A percentile compares a stretch with the other conserved stretches of the same genome.
These are phyloP conservation scores for Helichrysum umbraculigerum DNA, from an alignment of 129 eudicot species.

Conservation along the genomic window DNA sequence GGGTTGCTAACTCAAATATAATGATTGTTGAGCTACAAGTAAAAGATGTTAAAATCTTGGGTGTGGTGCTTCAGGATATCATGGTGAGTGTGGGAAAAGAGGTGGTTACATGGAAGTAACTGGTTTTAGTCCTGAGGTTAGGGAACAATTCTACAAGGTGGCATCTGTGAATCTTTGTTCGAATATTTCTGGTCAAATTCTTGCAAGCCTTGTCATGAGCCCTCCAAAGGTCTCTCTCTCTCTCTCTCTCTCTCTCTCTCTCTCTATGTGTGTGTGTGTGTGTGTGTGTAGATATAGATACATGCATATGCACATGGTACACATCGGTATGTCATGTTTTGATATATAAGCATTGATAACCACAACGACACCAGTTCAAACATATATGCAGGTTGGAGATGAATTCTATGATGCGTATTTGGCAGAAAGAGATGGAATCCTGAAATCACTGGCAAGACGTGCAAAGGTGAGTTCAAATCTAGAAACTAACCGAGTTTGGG, in stretches of 20 bases:
- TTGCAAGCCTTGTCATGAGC: constrained; percentile 90
- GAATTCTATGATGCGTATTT: constrained; percentile 72
- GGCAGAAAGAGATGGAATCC: constrained; percentile 77
- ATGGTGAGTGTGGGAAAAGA: constrained; percentile 97
- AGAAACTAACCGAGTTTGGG: neutral
- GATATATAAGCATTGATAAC: neutral
- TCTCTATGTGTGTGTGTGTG: too few relatives aligned
- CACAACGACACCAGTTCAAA: too few relatives aligned
- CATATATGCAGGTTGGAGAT: constrained; percentile 80
- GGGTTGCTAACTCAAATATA: neutral
- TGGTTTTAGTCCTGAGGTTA: constrained; percentile 74
- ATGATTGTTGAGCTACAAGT: constrained; percentile 6
- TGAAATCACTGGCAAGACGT: constrained; percentile 83
- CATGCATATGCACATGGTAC: neutral
- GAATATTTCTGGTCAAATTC: constrained; percentile 91
- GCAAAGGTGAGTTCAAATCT: constrained; percentile 67
- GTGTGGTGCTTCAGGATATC: constrained; percentile 62
- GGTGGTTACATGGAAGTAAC: constrained; percentile 99
- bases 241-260: neutral
- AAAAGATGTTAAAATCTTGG: neutral
- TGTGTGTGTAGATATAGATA: neutral
- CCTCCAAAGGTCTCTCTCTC: constrained; percentile 72
- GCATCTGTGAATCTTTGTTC: constrained; percentile 93
- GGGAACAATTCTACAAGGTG: constrained; percentile 89
- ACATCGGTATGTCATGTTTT: neutral